Percentiles rank a stretch among this genome's conserved stretches.
Evolutionary conservation across 1,284 basidiomycete species (phyloP).

Genomic region (Agaricales sp.): DNA sequence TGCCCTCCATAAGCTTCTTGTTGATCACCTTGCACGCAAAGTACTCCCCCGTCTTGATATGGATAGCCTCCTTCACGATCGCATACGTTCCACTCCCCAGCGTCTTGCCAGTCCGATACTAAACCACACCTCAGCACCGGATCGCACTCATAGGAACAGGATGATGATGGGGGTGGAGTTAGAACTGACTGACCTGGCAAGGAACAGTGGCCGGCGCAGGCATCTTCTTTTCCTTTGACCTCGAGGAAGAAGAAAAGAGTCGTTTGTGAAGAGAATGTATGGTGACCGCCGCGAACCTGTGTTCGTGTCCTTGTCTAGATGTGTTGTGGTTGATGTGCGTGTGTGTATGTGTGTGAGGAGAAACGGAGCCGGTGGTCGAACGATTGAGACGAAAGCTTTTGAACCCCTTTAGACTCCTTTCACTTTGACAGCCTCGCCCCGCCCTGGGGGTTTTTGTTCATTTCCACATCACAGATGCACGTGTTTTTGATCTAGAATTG

Average conservation of each 20-base stretch:
- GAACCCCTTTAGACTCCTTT: too few relatives aligned
- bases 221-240: neutral
- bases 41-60: conserved; percentile 51
- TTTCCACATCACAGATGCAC: too few relatives aligned
- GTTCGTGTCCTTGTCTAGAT: too few relatives aligned
- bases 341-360: too few relatives aligned
- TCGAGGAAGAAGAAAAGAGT: neutral
- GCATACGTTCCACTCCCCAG: conserved; percentile 59
- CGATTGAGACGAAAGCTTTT: too few relatives aligned
- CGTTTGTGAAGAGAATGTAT: neutral
- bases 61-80: conserved; percentile 63
- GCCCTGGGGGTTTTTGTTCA: too few relatives aligned
- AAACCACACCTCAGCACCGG: neutral
- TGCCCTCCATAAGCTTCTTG: conserved; percentile 96
- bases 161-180: too few relatives aligned
- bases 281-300: neutral
- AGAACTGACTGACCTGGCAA: conserved; percentile 1
- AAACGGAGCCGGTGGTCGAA: too few relatives aligned
- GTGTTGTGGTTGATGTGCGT: too few relatives aligned
- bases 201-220: neutral
- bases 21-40: conserved; percentile 91
- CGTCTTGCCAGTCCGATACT: conserved; percentile 61
- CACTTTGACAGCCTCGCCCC: too few relatives aligned
- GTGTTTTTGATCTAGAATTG: too few relatives aligned
- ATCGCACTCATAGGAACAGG: too few relatives aligned